phyloP scores from a whole-genome alignment of 257 asterid genomes.

The Solanum phureja region DNA sequence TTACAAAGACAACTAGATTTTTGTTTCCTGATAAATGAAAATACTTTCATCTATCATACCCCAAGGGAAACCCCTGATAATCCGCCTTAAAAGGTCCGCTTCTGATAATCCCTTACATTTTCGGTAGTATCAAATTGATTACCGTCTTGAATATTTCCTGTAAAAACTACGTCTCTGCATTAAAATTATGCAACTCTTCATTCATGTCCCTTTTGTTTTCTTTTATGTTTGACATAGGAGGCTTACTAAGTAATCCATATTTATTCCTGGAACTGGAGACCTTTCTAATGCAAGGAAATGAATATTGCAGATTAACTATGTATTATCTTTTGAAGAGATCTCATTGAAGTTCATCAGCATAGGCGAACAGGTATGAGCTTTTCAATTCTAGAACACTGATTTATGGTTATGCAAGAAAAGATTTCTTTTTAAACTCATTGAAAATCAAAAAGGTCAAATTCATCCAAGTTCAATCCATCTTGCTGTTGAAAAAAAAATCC shows the following conservation, averaged over 20 bases:
- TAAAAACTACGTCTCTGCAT: background rate
- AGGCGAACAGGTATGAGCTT: slow-evolving; percentile 74
- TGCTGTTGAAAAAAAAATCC: background rate
- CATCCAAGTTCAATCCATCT: background rate
- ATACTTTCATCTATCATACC: background rate
- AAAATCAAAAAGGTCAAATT: background rate
- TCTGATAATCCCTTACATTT: background rate
- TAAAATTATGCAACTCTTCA: background rate
- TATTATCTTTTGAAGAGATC: slow-evolving; percentile 89
- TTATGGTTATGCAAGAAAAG: background rate
- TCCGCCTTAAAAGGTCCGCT: background rate
- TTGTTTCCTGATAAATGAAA: background rate
- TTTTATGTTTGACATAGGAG: background rate
- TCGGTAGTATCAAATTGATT: background rate
- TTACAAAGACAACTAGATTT: background rate
- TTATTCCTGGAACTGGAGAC: background rate
- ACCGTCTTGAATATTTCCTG: background rate
- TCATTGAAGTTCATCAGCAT: slow-evolving; percentile 88
- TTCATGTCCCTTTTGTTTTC: background rate
- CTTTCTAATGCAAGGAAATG: slow-evolving; percentile 19
- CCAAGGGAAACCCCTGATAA: background rate
- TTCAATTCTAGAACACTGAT: background rate
- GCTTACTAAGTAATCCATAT: background rate
- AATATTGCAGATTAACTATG: slow-evolving; percentile 78
- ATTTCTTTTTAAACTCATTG: background rate